Evolutionary conservation across 2,329 filamentous ascomycete genomes (phyloP).

Genomic region (Elsinoe necatrix): DNA sequence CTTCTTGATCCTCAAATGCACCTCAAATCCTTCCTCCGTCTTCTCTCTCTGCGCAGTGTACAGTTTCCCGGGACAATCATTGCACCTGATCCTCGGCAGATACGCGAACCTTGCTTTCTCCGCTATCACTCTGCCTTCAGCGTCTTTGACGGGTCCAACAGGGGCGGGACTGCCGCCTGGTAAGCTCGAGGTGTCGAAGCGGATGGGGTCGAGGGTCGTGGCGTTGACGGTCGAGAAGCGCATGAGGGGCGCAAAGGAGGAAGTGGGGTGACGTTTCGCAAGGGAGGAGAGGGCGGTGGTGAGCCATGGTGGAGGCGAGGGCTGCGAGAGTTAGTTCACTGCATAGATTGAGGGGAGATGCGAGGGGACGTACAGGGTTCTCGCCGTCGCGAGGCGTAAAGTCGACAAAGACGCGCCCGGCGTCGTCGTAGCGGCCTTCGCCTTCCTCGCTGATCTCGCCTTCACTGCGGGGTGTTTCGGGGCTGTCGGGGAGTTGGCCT

Average conservation of each 20-base stretch:
- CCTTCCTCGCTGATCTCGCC: constrained; percentile 9
- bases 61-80: constrained; percentile 85
- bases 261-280: constrained; percentile 61
- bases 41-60: constrained; percentile 84
- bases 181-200: constrained; percentile 36
- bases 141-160: constrained; percentile 54
- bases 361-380: constrained; percentile 50
- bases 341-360: not conserved
- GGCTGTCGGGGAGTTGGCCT: not conserved
- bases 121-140: constrained; percentile 9
- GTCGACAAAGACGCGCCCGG: constrained; percentile 58
- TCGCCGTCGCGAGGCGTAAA: constrained; percentile 52
- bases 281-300: constrained; percentile 62
- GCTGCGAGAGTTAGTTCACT: constrained; percentile 42
- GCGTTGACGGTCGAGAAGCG: constrained; percentile 75
- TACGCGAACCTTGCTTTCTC: constrained; percentile 52
- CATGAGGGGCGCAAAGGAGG: constrained; percentile 86
- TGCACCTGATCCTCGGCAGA: constrained; percentile 80
- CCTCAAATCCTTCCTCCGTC: constrained; percentile 83
- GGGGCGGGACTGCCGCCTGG: constrained; percentile 44
- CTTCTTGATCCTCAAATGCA: constrained; percentile 76
- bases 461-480: not conserved
- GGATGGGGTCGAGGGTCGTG: constrained; percentile 56
- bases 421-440: constrained; percentile 24
- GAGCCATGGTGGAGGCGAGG: constrained; percentile 82